Percentiles rank a stretch among this genome's conserved stretches.
These are phyloP conservation scores for Phytophthora sansomeana DNA, from an alignment of 352 stramenopile species.

Conservation along the genomic window DNA sequence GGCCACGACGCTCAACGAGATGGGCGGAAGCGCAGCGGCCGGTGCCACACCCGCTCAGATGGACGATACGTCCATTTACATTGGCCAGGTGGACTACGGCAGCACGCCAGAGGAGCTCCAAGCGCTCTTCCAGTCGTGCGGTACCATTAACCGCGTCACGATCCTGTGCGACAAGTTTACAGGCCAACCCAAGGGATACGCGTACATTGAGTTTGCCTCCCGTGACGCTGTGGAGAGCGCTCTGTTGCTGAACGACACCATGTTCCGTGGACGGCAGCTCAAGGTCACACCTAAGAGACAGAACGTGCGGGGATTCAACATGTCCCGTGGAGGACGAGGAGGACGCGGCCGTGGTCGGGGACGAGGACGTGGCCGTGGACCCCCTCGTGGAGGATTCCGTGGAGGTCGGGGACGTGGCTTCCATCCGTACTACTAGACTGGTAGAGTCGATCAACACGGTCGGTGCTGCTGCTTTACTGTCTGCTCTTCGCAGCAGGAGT, in stretches of 20 bases:
- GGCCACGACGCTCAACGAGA: conserved; percentile 49
- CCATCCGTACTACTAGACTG: conserved; percentile 73
- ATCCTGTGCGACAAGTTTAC: conserved; percentile 99
- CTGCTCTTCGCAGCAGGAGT: conserved; percentile 12
- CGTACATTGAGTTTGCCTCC: conserved; percentile 95
- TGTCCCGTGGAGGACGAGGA: conserved; percentile 60
- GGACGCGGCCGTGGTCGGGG: conserved; percentile 59
- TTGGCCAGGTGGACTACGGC: conserved; percentile 98
- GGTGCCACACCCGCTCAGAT: conserved; percentile 48
- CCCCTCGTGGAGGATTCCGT: conserved; percentile 66
- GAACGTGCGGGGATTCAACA: conserved; percentile 87
- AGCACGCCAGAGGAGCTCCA: conserved; percentile 96
- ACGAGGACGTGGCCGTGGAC: conserved; percentile 63
- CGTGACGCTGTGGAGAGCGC: conserved; percentile 90
- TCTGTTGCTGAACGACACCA: conserved; percentile 92
- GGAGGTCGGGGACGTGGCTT: conserved; percentile 76
- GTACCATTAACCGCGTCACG: conserved; percentile 97
- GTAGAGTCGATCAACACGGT: background rate
- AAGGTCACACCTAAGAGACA: conserved; percentile 91
- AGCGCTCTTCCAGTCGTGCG: conserved; percentile 96
- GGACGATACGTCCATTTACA: conserved; percentile 93
- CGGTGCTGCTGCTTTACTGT: background rate
- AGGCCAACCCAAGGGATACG: conserved; percentile 94
- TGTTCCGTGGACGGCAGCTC: conserved; percentile 91
- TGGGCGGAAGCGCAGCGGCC: conserved; percentile 33